A percentile compares a stretch with the other conserved stretches of the same genome.
These are phyloP conservation scores for Candida tibetensis DNA, from an alignment of 805 yeast genomes.

Conservation along the genomic window DNA sequence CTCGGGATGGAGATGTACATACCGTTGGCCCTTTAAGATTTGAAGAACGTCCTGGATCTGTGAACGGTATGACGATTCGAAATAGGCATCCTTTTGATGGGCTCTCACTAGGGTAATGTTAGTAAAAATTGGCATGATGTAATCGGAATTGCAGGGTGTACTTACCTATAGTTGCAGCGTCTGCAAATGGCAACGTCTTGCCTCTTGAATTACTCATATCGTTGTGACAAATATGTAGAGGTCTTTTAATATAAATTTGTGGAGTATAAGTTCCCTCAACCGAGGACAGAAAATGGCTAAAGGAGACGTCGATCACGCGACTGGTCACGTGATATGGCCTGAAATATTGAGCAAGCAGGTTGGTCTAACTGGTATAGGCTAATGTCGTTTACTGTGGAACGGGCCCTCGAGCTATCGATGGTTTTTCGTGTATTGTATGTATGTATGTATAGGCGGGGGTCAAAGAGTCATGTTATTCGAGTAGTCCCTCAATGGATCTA, in stretches of 20 bases:
- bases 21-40: conserved; percentile 58
- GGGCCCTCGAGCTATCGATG: too few relatives aligned
- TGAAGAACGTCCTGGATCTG: conserved; percentile 58
- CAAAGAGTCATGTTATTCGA: not conserved
- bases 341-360: too few relatives aligned
- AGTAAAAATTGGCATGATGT: conserved; percentile 19
- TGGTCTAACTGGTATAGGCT: too few relatives aligned
- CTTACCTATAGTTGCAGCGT: conserved; percentile 82
- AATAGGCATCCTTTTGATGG: conserved; percentile 82
- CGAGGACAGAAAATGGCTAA: not conserved
- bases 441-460: not conserved
- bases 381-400: too few relatives aligned
- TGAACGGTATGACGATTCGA: conserved; percentile 52
- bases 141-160: conserved; percentile 9
- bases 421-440: not conserved
- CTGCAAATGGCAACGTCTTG: conserved; percentile 60
- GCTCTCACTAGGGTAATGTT: conserved; percentile 59
- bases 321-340: conserved; percentile 3
- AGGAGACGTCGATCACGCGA: not conserved
- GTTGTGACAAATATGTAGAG: too few relatives aligned
- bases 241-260: too few relatives aligned
- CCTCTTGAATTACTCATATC: conserved; percentile 9
- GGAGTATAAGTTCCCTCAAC: too few relatives aligned
- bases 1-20: conserved; percentile 59
- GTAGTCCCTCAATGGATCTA: not conserved